Evolutionary conservation across 495 filamentous ascomycete species (phyloP), one percentile per base, ranked within the genome.

Genomic region (Durotheca rogersii): DNA sequence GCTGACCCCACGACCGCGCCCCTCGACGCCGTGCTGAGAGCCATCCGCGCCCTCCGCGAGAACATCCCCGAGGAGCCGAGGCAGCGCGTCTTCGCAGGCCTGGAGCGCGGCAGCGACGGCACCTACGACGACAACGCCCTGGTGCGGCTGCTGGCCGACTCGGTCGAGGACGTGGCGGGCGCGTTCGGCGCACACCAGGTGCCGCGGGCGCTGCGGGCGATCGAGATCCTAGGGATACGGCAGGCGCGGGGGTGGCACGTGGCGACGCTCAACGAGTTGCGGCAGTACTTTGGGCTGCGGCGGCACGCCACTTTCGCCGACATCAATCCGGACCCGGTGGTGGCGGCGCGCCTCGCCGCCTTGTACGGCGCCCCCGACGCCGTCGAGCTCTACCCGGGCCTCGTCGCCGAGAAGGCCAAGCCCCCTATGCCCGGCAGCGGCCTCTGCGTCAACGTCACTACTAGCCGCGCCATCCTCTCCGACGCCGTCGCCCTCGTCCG

Each of bases 401-500:
- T 92, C 11, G 79, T 88, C 16, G 80, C 85, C 16, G 88, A 90
- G 63, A 78, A 85, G 52, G 72, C 81, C 11, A 90, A 91, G 60
- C 68, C 77, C 29, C 66, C 79, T 0, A 76, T 83, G 65, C 60
- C 68, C 3, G 86, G 86, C 21, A 83, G 81, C 46, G 88, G 87
- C 18, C 74, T 90, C 18, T 81, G 79, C 43, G 81, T 85, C 11
- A 80, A 81, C 32, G 89, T 77, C 66, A 88, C 88, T 0, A 80
- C 83, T 12, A 84, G 83, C 11, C 75, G 84, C 42, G 85, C 83
- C 3, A 83, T 92, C 41, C 76, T 93, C n/a, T 89, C 86, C 2
- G 88, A 93, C 67, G 88, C 88, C 4, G 81, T 88, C 4, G 79
- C 83, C 3, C 67, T 92, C 7, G 86, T 93, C 17, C 80, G 88